Conservation (phyloP, 2,329 filamentous ascomycete genomes). For the Beauveria sp. region DNA sequence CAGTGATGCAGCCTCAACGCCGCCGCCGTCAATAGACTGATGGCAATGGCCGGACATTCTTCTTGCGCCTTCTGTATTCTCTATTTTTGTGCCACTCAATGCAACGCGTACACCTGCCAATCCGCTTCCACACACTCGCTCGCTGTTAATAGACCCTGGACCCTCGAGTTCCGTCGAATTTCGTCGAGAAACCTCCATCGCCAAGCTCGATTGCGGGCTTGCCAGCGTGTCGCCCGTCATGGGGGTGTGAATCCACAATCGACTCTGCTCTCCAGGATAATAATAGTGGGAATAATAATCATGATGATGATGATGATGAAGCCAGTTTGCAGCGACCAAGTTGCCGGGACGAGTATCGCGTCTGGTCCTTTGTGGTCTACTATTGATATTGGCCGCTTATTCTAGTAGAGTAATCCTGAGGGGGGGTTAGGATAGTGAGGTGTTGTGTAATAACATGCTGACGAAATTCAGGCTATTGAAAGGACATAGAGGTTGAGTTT, state of each 20-base stretch:
- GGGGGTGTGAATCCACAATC: neutral
- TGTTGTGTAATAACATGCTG: slow-evolving; percentile 68
- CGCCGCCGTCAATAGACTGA: neutral
- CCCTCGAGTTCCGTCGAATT: neutral
- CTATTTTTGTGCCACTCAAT: neutral
- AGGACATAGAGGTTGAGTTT: neutral
- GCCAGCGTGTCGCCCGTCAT: neutral
- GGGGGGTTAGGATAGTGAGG: slow-evolving; percentile 25
- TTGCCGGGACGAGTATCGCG: too few species aligned
- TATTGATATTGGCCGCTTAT: too few species aligned
- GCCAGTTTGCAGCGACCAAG: too few species aligned
- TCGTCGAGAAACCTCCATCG: neutral
- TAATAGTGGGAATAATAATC: too few species aligned
- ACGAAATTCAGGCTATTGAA: slow-evolving; percentile 21
- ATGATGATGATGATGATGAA: too few species aligned
- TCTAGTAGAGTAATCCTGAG: too few species aligned
- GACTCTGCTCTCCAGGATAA: neutral
- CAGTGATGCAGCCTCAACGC: neutral
- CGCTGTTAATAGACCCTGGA: neutral
- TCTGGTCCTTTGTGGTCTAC: too few species aligned
- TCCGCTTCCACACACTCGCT: neutral
- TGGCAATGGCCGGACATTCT: neutral
- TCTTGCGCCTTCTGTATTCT: neutral
- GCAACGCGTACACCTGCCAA: neutral
- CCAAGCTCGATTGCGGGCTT: neutral